Conservation (phyloP, 2,329 filamentous ascomycete species). For the Neofusicoccum sp. region DNA sequence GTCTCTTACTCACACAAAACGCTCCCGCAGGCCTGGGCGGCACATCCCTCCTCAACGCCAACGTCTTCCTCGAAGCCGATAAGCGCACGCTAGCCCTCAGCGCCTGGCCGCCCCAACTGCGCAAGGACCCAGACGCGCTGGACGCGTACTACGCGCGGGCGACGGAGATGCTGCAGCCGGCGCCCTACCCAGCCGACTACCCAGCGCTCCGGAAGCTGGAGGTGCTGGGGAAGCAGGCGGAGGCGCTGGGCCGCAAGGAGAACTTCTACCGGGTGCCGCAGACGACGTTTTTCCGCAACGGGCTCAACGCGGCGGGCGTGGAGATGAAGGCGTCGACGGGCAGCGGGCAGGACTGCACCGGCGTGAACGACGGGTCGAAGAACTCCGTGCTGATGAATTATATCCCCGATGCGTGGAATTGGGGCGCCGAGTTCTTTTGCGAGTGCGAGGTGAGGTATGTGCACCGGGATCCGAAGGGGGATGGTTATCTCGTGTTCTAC, state of each 20-base stretch:
- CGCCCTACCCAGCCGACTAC: slow-evolving; percentile 60
- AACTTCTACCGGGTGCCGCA: slow-evolving; percentile 61
- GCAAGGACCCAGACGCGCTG: slow-evolving; percentile 43
- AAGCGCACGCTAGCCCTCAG: slow-evolving; percentile 55
- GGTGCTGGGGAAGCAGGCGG: slow-evolving; percentile 61
- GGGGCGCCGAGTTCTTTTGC: slow-evolving; percentile 72
- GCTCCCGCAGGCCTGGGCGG: slow-evolving; percentile 59
- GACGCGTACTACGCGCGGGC: slow-evolving; percentile 61
- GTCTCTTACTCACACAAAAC: slow-evolving; percentile 11
- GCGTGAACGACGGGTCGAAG: slow-evolving; percentile 69
- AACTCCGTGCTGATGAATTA: slow-evolving; percentile 69
- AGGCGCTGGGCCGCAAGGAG: slow-evolving; percentile 52
- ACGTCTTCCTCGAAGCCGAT: slow-evolving; percentile 66
- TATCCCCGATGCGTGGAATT: slow-evolving; percentile 70
- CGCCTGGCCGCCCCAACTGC: slow-evolving; percentile 63
- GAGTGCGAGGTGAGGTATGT: slow-evolving; percentile 68
- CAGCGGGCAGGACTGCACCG: slow-evolving; percentile 65
- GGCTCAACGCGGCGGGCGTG: slow-evolving; percentile 65
- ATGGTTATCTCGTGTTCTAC: slow-evolving; percentile 66
- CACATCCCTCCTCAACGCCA: slow-evolving; percentile 68
- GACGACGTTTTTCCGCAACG: slow-evolving; percentile 65
- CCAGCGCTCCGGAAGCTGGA: slow-evolving; percentile 61
- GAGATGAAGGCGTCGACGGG: slow-evolving; percentile 63
- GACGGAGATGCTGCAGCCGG: slow-evolving; percentile 60
- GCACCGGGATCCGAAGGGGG: slow-evolving; percentile 50